These are phyloP conservation scores for Solanum sparsipilum DNA, from an alignment of 257 asterid genomes.

Conservation along the genomic window DNA sequence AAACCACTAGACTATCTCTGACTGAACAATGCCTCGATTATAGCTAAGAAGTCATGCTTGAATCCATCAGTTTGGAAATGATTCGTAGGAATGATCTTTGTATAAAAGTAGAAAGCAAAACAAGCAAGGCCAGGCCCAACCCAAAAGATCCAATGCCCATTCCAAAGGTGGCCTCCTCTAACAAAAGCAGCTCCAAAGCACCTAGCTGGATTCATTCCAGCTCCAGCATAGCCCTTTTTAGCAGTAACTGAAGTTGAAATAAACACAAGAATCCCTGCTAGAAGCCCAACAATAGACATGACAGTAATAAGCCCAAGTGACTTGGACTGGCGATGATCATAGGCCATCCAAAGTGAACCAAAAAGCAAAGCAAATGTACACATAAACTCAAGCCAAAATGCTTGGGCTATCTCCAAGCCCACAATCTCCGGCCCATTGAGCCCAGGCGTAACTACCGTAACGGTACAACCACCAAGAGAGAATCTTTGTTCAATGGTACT, in stretches of 20 bases:
- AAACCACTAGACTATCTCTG: not conserved
- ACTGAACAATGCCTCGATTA: conserved; percentile 24
- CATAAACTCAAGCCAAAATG: conserved; percentile 56
- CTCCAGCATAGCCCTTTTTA: conserved; percentile 53
- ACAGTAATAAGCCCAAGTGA: conserved; percentile 32
- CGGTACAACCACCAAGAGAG: conserved; percentile 70
- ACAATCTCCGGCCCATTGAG: conserved; percentile 29
- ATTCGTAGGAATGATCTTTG: conserved; percentile 48
- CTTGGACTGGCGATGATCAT: conserved; percentile 55
- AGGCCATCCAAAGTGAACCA: conserved; percentile 75
- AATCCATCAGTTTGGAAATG: conserved; percentile 45
- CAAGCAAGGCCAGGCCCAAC: conserved; percentile 56
- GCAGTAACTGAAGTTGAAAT: conserved; percentile 49
- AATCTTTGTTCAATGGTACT: conserved; percentile 23
- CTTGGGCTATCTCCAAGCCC: conserved; percentile 46
- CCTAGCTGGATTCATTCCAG: conserved; percentile 75
- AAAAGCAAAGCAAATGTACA: conserved; percentile 53
- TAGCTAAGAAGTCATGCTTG: conserved; percentile 44
- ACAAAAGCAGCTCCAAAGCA: conserved; percentile 68
- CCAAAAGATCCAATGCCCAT: conserved; percentile 81
- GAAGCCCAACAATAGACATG: conserved; percentile 35
- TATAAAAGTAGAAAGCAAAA: conserved; percentile 46
- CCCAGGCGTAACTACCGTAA: conserved; percentile 36
- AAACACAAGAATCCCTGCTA: conserved; percentile 54
- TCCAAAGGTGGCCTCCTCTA: conserved; percentile 71